These are phyloP conservation scores for Fusarium sp. DNA, from an alignment of 2,329 filamentous ascomycete genomes.

Conservation along the genomic window DNA sequence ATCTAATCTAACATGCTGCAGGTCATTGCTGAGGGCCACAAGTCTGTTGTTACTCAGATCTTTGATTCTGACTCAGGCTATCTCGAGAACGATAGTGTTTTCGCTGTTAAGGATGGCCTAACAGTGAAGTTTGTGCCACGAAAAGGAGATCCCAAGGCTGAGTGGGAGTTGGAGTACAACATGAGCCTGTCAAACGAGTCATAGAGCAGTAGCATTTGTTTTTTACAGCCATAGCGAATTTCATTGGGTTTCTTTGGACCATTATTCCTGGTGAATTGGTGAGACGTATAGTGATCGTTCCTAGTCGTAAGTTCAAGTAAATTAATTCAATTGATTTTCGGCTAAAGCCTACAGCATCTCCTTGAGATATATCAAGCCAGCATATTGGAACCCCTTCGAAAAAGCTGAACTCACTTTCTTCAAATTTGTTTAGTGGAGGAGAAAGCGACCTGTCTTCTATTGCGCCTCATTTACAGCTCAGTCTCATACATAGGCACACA, in stretches of 20 bases:
- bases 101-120: slow-evolving; percentile 37
- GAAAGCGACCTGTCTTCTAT: background rate
- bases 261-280: background rate
- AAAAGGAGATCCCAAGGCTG: slow-evolving; percentile 31
- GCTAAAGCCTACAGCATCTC: background rate
- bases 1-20: background rate
- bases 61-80: slow-evolving; percentile 49
- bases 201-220: background rate
- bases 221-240: background rate
- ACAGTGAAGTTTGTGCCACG: slow-evolving; percentile 35
- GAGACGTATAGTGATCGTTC: no score
- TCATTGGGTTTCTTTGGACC: background rate
- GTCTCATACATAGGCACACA: background rate
- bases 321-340: background rate
- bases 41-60: slow-evolving; percentile 76
- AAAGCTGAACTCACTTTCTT: background rate
- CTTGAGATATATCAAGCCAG: background rate
- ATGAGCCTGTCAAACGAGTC: slow-evolving; percentile 16
- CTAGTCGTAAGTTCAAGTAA: background rate
- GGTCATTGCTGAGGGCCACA: slow-evolving; percentile 66
- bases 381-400: fast-evolving
- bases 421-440: no score
- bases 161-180: slow-evolving; percentile 34
- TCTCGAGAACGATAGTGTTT: slow-evolving; percentile 36
- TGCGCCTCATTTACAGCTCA: background rate